A percentile compares a stretch with the other conserved stretches of the same genome.
phyloP scores from a whole-genome alignment of 2,329 filamentous ascomycete genomes.

The Aspergillus brunneoviolaceus region DNA sequence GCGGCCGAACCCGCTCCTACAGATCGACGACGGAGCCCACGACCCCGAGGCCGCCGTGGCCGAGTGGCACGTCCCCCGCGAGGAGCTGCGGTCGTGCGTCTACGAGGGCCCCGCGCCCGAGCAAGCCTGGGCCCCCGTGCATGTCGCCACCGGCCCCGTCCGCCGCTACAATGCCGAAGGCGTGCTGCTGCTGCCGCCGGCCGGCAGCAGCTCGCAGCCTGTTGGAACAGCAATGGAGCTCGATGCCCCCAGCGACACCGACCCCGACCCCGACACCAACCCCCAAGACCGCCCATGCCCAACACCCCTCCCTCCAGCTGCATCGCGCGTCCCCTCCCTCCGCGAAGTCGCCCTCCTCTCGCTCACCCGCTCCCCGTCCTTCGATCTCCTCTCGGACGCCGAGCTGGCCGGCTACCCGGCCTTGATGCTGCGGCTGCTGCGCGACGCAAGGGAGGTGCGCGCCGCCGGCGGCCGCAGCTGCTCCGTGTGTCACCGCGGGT shows the following conservation, averaged over 20 bases:
- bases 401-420: constrained; percentile 36
- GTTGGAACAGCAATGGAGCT: neutral
- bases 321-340: constrained; percentile 37
- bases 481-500: constrained; percentile 41
- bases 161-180: constrained; percentile 38
- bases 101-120: constrained; percentile 29
- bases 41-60: constrained; percentile 14
- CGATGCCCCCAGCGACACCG: constrained; percentile 2
- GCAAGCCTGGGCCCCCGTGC: constrained; percentile 37
- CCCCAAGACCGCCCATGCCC: too few relatives aligned
- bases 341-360: constrained; percentile 45
- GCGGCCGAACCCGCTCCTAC: constrained; percentile 42
- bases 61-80: constrained; percentile 31
- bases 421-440: constrained; percentile 37
- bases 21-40: constrained; percentile 28
- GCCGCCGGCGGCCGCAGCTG: constrained; percentile 40
- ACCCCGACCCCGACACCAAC: neutral
- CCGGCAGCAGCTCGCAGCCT: neutral
- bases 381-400: constrained; percentile 37
- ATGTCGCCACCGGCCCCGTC: constrained; percentile 37
- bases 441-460: constrained; percentile 36
- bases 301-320: neutral
- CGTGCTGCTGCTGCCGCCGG: constrained; percentile 13
- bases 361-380: constrained; percentile 36
- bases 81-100: constrained; percentile 19